phyloP scores from a whole-genome alignment of 345 rosid genomes.

The Microthlaspi erraticum region DNA sequence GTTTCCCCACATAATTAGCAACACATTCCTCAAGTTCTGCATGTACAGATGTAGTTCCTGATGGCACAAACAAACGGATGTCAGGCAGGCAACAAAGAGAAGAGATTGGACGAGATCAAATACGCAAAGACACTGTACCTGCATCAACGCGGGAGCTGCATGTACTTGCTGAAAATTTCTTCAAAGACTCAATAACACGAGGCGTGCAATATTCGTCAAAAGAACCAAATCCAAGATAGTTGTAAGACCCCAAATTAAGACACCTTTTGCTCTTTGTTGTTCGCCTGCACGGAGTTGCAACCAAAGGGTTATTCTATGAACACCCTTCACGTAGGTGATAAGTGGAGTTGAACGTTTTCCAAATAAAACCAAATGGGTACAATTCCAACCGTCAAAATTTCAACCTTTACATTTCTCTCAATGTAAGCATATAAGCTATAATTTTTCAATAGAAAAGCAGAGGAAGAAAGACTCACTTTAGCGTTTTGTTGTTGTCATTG shows the following conservation, averaged over 20 bases:
- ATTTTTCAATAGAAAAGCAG: background rate
- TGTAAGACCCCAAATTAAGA: slow-evolving; percentile 95
- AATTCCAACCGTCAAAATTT: background rate
- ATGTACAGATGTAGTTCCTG: slow-evolving; percentile 83
- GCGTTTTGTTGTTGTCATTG: slow-evolving; percentile 79
- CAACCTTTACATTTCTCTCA: slow-evolving; percentile 2
- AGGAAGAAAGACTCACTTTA: slow-evolving; percentile 57
- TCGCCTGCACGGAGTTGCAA: slow-evolving; percentile 59
- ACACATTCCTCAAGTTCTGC: slow-evolving; percentile 82
- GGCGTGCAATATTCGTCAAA: slow-evolving; percentile 97
- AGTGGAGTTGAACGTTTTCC: background rate
- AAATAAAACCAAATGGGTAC: background rate
- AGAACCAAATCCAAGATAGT: slow-evolving; percentile 96
- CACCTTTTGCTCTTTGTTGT: slow-evolving; percentile 71
- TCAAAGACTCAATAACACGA: slow-evolving; percentile 77
- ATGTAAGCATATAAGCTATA: background rate
- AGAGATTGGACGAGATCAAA: background rate
- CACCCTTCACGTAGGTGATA: background rate
- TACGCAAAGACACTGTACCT: slow-evolving; percentile 50
- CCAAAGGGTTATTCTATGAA: background rate
- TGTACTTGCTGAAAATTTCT: slow-evolving; percentile 79
- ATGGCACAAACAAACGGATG: slow-evolving; percentile 20
- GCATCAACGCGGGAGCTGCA: slow-evolving; percentile 92
- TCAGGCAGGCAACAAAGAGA: slow-evolving; percentile 33
- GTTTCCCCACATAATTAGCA: slow-evolving; percentile 86